phyloP scores from a whole-genome alignment of 2,329 filamentous ascomycete genomes.

The Epichloe sylvatica region DNA sequence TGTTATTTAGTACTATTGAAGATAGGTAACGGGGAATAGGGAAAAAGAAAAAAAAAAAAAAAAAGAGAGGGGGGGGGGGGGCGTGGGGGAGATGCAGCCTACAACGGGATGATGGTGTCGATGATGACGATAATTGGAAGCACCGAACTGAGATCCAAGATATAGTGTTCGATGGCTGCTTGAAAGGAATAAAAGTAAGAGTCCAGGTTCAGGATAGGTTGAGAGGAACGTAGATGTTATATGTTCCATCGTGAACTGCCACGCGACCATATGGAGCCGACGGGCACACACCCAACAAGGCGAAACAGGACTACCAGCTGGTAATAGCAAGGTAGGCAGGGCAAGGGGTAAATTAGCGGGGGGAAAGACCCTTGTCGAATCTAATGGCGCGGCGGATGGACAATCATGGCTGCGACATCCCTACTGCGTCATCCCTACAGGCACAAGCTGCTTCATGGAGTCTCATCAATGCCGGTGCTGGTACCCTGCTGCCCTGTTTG shows the following conservation, averaged over 20 bases:
- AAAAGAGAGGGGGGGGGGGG: no score
- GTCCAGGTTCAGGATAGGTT: background rate
- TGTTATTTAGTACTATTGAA: no score
- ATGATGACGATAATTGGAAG: background rate
- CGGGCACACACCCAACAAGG: background rate
- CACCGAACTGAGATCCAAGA: background rate
- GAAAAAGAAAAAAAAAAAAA: no score
- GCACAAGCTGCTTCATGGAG: background rate
- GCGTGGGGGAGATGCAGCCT: background rate
- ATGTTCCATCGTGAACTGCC: slow-evolving; percentile 5
- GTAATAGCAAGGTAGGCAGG: background rate
- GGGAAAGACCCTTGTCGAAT: slow-evolving; percentile 1
- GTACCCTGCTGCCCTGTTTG: background rate
- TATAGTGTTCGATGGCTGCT: background rate
- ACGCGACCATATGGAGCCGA: background rate
- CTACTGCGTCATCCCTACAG: background rate
- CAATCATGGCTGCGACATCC: background rate
- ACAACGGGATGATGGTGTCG: background rate
- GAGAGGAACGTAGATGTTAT: slow-evolving; percentile 4
- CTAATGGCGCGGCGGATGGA: background rate
- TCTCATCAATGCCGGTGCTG: no score
- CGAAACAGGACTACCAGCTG: background rate
- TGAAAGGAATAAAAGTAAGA: background rate
- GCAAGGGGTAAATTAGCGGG: background rate
- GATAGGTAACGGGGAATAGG: no score